Evolutionary conservation across 2,329 filamentous ascomycete species (phyloP), one percentile per base, ranked within the genome.

Genomic region (Septoria petroselini): DNA sequence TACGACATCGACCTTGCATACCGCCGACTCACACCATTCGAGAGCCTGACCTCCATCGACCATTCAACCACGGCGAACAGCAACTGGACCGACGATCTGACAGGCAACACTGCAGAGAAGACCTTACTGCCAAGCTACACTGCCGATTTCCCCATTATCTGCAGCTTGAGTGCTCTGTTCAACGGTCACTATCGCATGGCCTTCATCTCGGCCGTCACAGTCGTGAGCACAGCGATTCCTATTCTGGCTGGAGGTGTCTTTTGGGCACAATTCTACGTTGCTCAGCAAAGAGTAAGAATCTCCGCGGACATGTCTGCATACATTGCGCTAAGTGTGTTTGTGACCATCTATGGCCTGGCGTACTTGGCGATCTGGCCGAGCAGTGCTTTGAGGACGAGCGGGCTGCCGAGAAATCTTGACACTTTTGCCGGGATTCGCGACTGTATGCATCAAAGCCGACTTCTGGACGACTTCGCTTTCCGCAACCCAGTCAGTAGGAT

Each of bases 341-440:
- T 91, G 8, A 75, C 82, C 15, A 69, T 95, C 25, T 93, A 89
- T 70, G 76, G 85, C 9, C 59, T 83, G 11, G 77, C 9, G 73
- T 91, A 50, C 65, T 80, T 85, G 88, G n/a, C 91, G 43, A 80
- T 79, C 35, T 80, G 93, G 62, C 79, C 89, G 3, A 73, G 82
- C 18, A 41, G 31, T 29, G 46, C 42, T 12, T 52, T 54, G 21
- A 50, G 52, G 41, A 48, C 48, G 41, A 68, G 91, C 18, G 91
- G 86, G 69, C 74, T 84, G 8, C 58, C 82, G n/a, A 80, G 34
- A 68, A 60, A 42, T 45, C 80, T 4, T 71, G 80, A 77, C 53
- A 88, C 80, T 39, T 75, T 94, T 14, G 86, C 86, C 1, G 88
- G 91, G 65, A 75, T 91, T 17, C 78, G 94, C 59, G 85, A 82